Conservation (phyloP, 148 eudicot genomes). For the Cornus kousa region DNA sequence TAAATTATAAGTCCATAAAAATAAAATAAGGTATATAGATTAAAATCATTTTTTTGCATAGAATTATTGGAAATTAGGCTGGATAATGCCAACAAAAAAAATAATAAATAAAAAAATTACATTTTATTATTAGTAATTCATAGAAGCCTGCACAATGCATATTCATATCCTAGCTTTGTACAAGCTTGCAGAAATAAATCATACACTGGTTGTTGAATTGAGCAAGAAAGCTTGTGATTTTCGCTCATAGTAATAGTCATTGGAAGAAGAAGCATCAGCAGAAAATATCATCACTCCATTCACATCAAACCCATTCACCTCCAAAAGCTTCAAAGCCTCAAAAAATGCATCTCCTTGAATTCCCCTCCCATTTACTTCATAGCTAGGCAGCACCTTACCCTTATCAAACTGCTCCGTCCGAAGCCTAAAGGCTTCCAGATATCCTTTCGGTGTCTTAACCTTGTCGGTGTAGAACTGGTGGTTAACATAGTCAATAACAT, state of each 20-base stretch:
- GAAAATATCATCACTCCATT: constrained; percentile 47
- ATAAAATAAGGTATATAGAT: too few relatives aligned
- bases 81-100: too few relatives aligned
- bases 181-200: background rate
- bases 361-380: constrained; percentile 45
- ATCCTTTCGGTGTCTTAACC: constrained; percentile 27
- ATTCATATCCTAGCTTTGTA: too few relatives aligned
- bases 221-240: constrained; percentile 36
- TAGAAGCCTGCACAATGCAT: too few relatives aligned
- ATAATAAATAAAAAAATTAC: too few relatives aligned
- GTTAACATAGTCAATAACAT: constrained; percentile 40
- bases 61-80: too few relatives aligned
- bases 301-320: constrained; percentile 30
- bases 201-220: constrained; percentile 21
- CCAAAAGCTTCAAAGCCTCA: constrained; percentile 25
- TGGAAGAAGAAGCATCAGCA: constrained; percentile 37
- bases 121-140: too few relatives aligned
- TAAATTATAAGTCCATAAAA: too few relatives aligned
- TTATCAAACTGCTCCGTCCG: constrained; percentile 21
- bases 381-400: constrained; percentile 37
- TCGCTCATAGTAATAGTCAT: constrained; percentile 29
- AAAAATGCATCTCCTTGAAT: constrained; percentile 46
- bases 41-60: too few relatives aligned
- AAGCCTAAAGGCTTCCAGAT: constrained; percentile 20
- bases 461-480: constrained; percentile 44